Evolutionary conservation across 768 basidiomycete species (phyloP), one percentile per base, ranked within the genome.

Genomic region (Termitomyces sp.): DNA sequence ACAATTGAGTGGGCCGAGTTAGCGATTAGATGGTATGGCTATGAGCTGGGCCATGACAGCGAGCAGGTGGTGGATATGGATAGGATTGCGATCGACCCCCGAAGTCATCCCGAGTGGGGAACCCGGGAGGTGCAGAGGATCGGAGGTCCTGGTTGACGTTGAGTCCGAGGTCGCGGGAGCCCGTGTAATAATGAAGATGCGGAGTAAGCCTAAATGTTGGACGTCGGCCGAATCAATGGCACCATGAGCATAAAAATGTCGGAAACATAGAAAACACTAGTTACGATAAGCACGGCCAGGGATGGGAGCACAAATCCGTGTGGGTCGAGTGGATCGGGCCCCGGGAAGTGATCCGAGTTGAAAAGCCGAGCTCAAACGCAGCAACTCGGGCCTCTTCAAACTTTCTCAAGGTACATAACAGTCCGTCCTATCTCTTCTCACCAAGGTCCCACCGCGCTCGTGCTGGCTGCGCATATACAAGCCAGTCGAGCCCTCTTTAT

Each of bases 21-120:
- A 19, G 80, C 83, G 3, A 59, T 69, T 12, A 62, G 73, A 65
- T 88, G 85, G 85, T 85, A 78, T 65, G 67, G 68, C 1, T 73
- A 75, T 58, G 85, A 86, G 62, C 64, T 86, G 8, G 86, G 86
- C 0, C 60, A 56, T 3, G 84, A 85, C 58, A 83, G 79, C 53
- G 70, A 71, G n/a, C 76, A 80, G 53, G 76, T 74, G 5, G 54
- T 50, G 38, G 75, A 75, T 58, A 78, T 81, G 72, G 57, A 55
- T 19, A 53, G 30, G 50, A 58, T 76, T 4, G 66, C 69, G 17
- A 60, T 45, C 0, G 60, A 67, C 17, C 83, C 84, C 2, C 60
- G 73, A 52, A 58, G 52, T 21, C 83, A 84, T 61, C 58, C 56
- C n/a, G 75, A 73, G 23, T 85, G 84, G 84, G 77, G 74, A 9